Evolutionary conservation across 2,329 filamentous ascomycete species (phyloP).

Genomic region (Aureobasidium sp.): DNA sequence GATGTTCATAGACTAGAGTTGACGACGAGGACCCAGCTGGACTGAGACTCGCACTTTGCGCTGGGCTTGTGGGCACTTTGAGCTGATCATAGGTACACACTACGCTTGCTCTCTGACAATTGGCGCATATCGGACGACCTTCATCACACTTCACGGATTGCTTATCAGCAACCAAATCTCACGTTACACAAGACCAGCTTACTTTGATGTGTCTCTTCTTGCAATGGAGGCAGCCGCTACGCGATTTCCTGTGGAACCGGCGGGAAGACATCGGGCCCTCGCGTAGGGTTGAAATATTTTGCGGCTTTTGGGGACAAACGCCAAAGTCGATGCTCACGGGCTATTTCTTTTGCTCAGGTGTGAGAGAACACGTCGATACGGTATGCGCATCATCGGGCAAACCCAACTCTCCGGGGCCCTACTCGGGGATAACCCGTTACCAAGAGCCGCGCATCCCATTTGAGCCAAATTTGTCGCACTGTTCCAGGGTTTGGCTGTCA

Average conservation of each 20-base stretch:
- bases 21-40: neutral
- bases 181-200: slow-evolving; percentile 1
- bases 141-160: slow-evolving; percentile 22
- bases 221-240: slow-evolving; percentile 20
- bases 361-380: neutral
- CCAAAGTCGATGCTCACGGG: neutral
- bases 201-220: slow-evolving; percentile 24
- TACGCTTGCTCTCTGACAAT: slow-evolving; percentile 20
- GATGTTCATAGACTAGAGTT: slow-evolving; percentile 3
- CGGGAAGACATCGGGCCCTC: slow-evolving; percentile 18
- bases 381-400: neutral
- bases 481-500: neutral
- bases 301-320: neutral
- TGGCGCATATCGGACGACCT: slow-evolving; percentile 19
- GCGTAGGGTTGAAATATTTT: neutral
- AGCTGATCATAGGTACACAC: slow-evolving; percentile 16
- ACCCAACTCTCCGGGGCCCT: neutral
- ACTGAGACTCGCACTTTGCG: neutral
- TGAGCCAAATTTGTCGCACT: neutral
- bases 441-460: neutral
- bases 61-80: slow-evolving; percentile 4
- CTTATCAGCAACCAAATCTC: neutral
- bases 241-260: slow-evolving; percentile 22
- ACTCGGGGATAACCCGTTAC: neutral
- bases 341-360: neutral